Percentiles rank a stretch among this genome's conserved stretches.
Evolutionary conservation across 164 flowering plant genomes (phyloP).

Genomic region (Kingdonia uniflora): DNA sequence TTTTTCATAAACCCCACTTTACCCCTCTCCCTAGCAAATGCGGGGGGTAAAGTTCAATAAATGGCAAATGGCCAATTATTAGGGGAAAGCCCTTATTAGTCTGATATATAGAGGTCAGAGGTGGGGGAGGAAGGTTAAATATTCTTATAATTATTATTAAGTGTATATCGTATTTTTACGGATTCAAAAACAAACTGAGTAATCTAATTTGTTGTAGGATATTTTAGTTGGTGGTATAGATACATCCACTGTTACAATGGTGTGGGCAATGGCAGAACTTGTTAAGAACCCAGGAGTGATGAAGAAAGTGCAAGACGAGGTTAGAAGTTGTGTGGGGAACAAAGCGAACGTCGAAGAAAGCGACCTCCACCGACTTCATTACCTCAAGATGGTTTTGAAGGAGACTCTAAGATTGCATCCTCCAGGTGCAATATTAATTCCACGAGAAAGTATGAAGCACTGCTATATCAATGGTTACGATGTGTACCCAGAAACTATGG

Average conservation of each 20-base stretch:
- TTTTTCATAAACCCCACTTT: too few species aligned
- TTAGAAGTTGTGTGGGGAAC: background rate
- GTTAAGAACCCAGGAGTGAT: background rate
- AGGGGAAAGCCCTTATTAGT: too few species aligned
- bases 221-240: background rate
- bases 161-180: too few species aligned
- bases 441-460: background rate
- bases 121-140: too few species aligned
- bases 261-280: constrained; percentile 1
- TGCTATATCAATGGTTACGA: background rate
- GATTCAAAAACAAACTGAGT: too few species aligned
- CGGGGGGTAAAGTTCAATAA: too few species aligned
- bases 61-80: too few species aligned
- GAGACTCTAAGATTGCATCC: constrained; percentile 1
- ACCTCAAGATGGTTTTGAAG: background rate
- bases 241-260: background rate
- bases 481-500: background rate
- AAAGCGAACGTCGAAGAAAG: background rate
- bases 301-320: background rate
- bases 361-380: background rate
- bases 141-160: too few species aligned
- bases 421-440: background rate
- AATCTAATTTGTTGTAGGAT: background rate
- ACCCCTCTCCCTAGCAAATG: too few species aligned
- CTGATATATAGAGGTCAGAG: too few species aligned